phyloP scores from a whole-genome alignment of 2,329 filamentous ascomycete genomes.

The Diaporthe eres region DNA sequence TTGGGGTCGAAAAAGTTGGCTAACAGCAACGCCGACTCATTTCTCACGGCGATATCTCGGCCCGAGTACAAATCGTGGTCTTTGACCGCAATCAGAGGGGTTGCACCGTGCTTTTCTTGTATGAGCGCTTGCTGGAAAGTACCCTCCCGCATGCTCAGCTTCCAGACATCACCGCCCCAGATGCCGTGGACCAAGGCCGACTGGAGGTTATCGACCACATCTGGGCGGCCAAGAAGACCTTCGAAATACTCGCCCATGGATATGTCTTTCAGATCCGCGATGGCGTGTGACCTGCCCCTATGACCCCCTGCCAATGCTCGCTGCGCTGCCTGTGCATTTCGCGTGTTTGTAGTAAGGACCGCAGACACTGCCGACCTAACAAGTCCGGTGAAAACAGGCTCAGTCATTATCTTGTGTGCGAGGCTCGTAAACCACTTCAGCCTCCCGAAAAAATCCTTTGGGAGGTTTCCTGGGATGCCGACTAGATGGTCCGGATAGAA shows the following conservation, averaged over 20 bases:
- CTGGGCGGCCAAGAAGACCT: constrained; percentile 64
- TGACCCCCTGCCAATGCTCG: constrained; percentile 37
- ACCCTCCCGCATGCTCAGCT: constrained; percentile 80
- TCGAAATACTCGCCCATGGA: constrained; percentile 78
- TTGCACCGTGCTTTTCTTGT: constrained; percentile 52
- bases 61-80: constrained; percentile 38
- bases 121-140: constrained; percentile 65
- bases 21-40: constrained; percentile 47
- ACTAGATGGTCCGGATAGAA: constrained; percentile 91
- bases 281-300: background rate
- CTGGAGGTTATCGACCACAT: constrained; percentile 77
- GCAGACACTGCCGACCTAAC: constrained; percentile 19
- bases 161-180: constrained; percentile 89
- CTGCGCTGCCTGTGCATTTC: background rate
- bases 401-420: constrained; percentile 53
- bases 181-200: constrained; percentile 89
- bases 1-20: constrained; percentile 35
- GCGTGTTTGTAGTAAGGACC: constrained; percentile 10
- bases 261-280: constrained; percentile 68
- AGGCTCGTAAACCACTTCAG: background rate
- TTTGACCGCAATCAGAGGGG: constrained; percentile 33
- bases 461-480: constrained; percentile 58
- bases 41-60: constrained; percentile 40
- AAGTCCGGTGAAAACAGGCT: constrained; percentile 69
- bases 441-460: constrained; percentile 46